These are phyloP conservation scores for Diplocarpon rosae DNA, from an alignment of 2,329 filamentous ascomycete genomes.

Conservation along the genomic window DNA sequence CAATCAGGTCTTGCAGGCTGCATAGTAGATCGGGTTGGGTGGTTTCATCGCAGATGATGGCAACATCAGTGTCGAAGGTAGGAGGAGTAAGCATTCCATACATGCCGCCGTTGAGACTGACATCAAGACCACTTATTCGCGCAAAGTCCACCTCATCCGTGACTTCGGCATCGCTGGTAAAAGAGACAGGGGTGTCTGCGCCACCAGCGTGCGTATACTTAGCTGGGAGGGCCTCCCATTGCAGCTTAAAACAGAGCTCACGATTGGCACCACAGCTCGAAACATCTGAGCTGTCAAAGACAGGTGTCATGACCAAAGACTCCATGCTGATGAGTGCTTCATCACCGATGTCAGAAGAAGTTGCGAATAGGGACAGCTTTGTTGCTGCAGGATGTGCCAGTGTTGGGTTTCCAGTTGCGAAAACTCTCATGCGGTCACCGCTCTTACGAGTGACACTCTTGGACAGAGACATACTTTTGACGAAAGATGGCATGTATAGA, in stretches of 20 bases:
- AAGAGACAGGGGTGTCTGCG: background rate
- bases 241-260: slow-evolving; percentile 36
- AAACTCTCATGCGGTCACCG: slow-evolving; percentile 28
- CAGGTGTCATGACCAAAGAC: slow-evolving; percentile 31
- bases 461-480: slow-evolving; percentile 31
- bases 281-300: slow-evolving; percentile 29
- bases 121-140: background rate
- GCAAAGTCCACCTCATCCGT: background rate
- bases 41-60: slow-evolving; percentile 31
- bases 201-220: background rate
- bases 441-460: slow-evolving; percentile 24
- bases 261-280: slow-evolving; percentile 22
- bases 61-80: slow-evolving; percentile 25
- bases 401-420: slow-evolving; percentile 28
- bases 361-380: slow-evolving; percentile 31
- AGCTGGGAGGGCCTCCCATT: slow-evolving; percentile 32
- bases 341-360: slow-evolving; percentile 18
- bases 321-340: slow-evolving; percentile 30
- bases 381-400: slow-evolving; percentile 27
- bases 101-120: background rate
- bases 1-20: slow-evolving; percentile 27
- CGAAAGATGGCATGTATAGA: slow-evolving; percentile 34
- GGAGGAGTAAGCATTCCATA: slow-evolving; percentile 1
- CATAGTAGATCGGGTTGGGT: slow-evolving; percentile 27
- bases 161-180: background rate